Conservation (phyloP, 164 flowering plant species). For the Pachysandra terminalis region DNA sequence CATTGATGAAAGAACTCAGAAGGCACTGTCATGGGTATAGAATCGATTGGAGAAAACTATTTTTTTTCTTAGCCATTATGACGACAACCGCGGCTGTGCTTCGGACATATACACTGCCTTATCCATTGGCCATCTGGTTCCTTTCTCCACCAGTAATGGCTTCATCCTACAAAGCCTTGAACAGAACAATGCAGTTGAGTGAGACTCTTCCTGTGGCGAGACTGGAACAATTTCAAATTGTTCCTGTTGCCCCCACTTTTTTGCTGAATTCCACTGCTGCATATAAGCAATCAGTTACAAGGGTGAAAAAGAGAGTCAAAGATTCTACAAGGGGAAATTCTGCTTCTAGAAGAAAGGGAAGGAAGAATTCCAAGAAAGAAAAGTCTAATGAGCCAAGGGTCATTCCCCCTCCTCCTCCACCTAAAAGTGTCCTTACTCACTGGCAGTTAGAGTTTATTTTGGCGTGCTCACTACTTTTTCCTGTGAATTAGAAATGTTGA, state of each 20-base stretch:
- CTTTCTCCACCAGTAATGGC: slow-evolving; percentile 20
- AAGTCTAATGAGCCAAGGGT: slow-evolving; percentile 12
- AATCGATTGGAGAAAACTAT: slow-evolving; percentile 53
- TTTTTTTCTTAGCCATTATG: slow-evolving; percentile 34
- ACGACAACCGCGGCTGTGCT: slow-evolving; percentile 44
- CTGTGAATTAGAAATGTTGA: neutral
- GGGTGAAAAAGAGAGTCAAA: slow-evolving; percentile 9
- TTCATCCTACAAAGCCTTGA: slow-evolving; percentile 26
- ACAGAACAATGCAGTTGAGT: slow-evolving; percentile 19
- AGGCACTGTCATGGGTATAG: slow-evolving; percentile 21
- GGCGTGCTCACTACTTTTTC: too few species aligned
- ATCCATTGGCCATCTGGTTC: slow-evolving; percentile 36
- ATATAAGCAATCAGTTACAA: slow-evolving; percentile 12
- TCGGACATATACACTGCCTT: slow-evolving; percentile 41
- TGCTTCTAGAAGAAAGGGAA: slow-evolving; percentile 15
- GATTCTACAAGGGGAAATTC: slow-evolving; percentile 7
- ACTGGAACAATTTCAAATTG: slow-evolving; percentile 15
- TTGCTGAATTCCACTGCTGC: slow-evolving; percentile 28
- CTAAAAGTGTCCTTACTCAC: slow-evolving; percentile 20
- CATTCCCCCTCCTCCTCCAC: slow-evolving; percentile 25
- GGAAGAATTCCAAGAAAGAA: slow-evolving; percentile 14
- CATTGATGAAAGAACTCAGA: slow-evolving; percentile 29
- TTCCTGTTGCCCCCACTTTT: slow-evolving; percentile 22
- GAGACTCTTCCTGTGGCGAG: slow-evolving; percentile 22
- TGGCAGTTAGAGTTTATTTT: slow-evolving; percentile 36